Evolutionary conservation across 345 rosid genomes (phyloP), one percentile per base, ranked within the genome.

Genomic region (Aquilaria malaccensis): DNA sequence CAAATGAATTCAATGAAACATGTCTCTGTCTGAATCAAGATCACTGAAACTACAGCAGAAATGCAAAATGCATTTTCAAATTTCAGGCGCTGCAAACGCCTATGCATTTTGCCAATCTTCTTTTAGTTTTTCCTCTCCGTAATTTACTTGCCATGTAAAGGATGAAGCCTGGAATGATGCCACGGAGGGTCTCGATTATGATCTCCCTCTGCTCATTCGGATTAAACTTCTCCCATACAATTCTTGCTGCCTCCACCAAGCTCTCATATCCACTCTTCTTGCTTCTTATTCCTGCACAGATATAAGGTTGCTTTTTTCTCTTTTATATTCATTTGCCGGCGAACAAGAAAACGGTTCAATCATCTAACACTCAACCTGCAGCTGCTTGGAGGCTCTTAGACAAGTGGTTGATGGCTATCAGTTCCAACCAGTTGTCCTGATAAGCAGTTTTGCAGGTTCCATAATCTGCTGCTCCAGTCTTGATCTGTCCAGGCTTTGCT

Each of bases 391-490:
- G 75, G 11, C 61, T 60, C 30, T 50, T 66, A 2, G 92, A 77
- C 11, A 85, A 78, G 71, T 83, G 68, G 60, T 74, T 70, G 12
- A 80, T 74, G 33, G 92, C 92, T 45, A 72, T 46, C 15, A 30
- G 73, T 13, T 79, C 88, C 15, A 83, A 68, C 92, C 88, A 85
- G 72, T 49, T 70, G 64, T 85, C 92, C 29, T 65, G 67, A 56
- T 79, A 73, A 43, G 57, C 74, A 10, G 22, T 22, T 22, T 22
- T 22, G 22, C 66, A 62, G 11, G 45, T 22, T 22, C 22, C 22
- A 22, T 22, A 22, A 22, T 22, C 22, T 22, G 22, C 22, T 22
- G 22, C 22, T 22, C 22, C 22, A 22, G 22, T 22, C 22, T 22
- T 22, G 22, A 22, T 22, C 0, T 22, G 22, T 3, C 41, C 68